Evolutionary conservation across 2,329 filamentous ascomycete genomes (phyloP), one percentile per base, ranked within the genome.

Genomic region (Sporothrix humicola): DNA sequence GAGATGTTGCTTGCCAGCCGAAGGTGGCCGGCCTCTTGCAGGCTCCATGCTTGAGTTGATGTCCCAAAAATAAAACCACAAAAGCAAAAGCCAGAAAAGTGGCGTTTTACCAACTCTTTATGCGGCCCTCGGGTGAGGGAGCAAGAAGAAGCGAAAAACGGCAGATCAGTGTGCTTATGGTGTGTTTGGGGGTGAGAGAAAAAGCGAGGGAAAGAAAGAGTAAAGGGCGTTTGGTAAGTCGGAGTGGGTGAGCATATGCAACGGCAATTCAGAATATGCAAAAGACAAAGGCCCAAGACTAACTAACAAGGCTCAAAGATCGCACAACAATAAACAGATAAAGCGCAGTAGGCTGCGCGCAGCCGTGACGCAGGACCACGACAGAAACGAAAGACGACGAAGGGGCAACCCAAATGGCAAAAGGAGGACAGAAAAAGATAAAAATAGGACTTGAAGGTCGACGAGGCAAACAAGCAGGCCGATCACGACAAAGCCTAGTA

Each of bases 371-470:
- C 59, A 63, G 37, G 37, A 20, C 13, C 37, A 44, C 37, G 44
- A 4, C 58, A 42, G 13, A 54, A n/a, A 54, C 50, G 20, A 54
- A 15, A 44, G 37, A 31, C 17, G 6, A 20, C n/a, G 17, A 63
- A 37, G 9, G 5, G 7, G n/a, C 13, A 42, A 2, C 2, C 23
- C 12, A 17, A 20, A 63, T n/a, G 58, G 58, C 58, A 63, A 17
- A 20, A 1, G 31, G n/a, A 46, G 31, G 58, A 17, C 58, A 42
- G n/a, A n/a, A 23, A 42, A 56, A 69, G 48, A 69, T 56, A 56
- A 69, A 44, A 69, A 56, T 56, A 69, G 68, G 17, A 54, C 44
- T 15, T 37, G 50, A 17, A 17, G 23, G 46, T 69, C 46, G 13
- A 69, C 46, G 23, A 69, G 50, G 50, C 23, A 65, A 52, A 31